Conservation (phyloP, 2,329 filamentous ascomycete species). For the Aureobasidium sp. region DNA sequence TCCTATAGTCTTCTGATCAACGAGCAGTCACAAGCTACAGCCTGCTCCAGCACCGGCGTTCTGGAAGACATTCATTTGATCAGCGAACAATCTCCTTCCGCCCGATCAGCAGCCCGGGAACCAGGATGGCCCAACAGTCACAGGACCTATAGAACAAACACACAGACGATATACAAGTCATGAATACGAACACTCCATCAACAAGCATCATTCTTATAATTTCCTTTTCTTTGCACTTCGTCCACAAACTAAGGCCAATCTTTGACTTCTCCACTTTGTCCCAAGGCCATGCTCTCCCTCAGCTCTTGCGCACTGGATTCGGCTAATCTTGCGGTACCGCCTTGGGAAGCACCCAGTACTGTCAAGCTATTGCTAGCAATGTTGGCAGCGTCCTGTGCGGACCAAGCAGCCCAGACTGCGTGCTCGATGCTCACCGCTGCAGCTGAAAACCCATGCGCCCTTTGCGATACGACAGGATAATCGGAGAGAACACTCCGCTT, state of each 20-base stretch:
- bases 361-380: neutral
- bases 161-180: neutral
- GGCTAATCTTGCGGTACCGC: neutral
- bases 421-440: neutral
- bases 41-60: neutral
- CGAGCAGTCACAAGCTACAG: neutral
- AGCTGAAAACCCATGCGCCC: neutral
- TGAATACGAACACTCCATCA: neutral
- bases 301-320: neutral
- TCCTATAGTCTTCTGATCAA: neutral
- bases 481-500: neutral
- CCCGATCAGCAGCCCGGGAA: neutral
- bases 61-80: neutral
- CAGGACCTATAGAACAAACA: neutral
- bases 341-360: neutral
- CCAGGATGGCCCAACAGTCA: neutral
- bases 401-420: neutral
- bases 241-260: neutral
- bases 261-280: neutral
- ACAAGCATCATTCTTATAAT: neutral
- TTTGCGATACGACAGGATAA: neutral
- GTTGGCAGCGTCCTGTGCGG: neutral
- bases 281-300: neutral
- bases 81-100: neutral
- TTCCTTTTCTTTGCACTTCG: neutral